Percentiles rank a stretch among this genome's conserved stretches.
Conservation (phyloP, 306 rosid species). For the Quercus ilex region DNA sequence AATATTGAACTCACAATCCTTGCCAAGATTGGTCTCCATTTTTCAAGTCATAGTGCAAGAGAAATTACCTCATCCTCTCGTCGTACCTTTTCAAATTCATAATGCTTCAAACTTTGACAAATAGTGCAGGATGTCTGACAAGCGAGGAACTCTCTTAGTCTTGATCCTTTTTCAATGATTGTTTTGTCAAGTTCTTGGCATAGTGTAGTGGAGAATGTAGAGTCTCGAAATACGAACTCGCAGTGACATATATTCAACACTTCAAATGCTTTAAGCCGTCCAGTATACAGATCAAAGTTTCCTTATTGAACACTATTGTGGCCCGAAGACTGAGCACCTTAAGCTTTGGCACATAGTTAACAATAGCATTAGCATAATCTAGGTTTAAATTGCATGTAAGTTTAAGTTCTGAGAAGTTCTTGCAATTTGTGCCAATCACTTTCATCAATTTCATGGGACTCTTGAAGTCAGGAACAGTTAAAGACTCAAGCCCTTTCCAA, state of each 20-base stretch:
- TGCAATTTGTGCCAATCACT: too few relatives aligned
- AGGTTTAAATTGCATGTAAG: not conserved
- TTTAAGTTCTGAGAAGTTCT: constrained; percentile 7
- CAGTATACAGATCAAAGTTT: not conserved
- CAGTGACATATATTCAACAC: constrained; percentile 20
- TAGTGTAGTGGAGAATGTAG: not conserved
- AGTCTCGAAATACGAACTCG: not conserved
- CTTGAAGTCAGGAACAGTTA: constrained; percentile 10
- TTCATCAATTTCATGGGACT: too few relatives aligned
- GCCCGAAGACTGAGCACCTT: constrained; percentile 18
- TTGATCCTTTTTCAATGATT: not conserved
- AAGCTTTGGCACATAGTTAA: constrained; percentile 3
- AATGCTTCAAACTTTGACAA: not conserved
- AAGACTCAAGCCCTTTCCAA: constrained; percentile 33
- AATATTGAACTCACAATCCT: too few relatives aligned
- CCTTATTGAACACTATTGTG: not conserved
- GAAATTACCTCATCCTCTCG: not conserved
- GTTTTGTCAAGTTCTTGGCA: not conserved
- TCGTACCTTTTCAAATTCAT: not conserved
- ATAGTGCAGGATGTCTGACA: not conserved
- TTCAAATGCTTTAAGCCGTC: constrained; percentile 1
- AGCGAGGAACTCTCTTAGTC: not conserved
- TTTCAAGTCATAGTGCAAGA: not conserved
- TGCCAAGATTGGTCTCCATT: too few relatives aligned
- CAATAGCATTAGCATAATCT: not conserved